Base-by-base conservation (phyloP, 805 yeast species). In the Clavispora fructus region DNA sequence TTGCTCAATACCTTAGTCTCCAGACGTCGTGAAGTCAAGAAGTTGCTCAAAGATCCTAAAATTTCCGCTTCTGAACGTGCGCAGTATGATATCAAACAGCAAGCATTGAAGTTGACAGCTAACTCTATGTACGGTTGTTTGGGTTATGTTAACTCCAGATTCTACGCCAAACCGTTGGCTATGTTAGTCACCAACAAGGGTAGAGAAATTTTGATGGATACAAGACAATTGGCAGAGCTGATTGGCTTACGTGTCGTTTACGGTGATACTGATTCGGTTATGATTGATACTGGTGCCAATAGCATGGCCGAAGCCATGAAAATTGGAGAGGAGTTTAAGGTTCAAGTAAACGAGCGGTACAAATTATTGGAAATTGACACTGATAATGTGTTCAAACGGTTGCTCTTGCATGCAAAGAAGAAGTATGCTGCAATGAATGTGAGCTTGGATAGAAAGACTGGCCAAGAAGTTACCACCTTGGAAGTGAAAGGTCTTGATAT, bases 41-140 rank as follows among this genome's bases (percentile, higher is more conserved):
- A 82, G 55, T 68, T 89, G 32, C 77, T 94, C 76, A 90, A 89
- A 57, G 83, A 82, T 53, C 84, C 91, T 30, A 75, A 77, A 39
- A 79, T 83, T 19, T 74, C 83, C 0, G 72, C 81, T 0, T 67
- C 73, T 44, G 90, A 87, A 61, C 79, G 68, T 46, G 85, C 87
- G 0, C 97, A 92, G 60, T 89, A 85, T 73, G 98, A 94, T 64
- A 90, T 91, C 60, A 88, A 91, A 60, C 99, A 94, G 66, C 95
- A 86, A 63, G 98, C 99, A 0, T 78, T 94, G 62, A 94, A 94
- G 64, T 75, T 94, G 62, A 95, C 99, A 2, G 99, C 99, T 27
- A 94, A 94, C 67, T 94, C 99, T n/a, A 92, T 94, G 97, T 94
- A 94, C 69, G 99, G 99, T 61, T 94, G 98, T 78, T 77, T 94